Evolutionary conservation across 257 asterid species (phyloP).

Genomic region (Fraxinus americana): DNA sequence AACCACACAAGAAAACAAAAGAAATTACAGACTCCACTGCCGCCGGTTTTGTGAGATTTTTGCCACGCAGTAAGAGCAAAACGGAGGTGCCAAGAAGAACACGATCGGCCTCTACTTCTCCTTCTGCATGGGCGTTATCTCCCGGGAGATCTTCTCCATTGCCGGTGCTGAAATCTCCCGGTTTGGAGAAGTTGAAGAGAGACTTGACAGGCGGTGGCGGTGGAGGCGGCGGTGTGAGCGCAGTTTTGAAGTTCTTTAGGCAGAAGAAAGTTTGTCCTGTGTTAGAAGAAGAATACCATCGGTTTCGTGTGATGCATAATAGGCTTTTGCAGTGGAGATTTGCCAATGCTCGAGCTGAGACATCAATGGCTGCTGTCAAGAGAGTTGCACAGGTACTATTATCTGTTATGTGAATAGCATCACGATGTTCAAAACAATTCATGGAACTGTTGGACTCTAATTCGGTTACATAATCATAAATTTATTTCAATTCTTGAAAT

Average conservation of each 20-base stretch:
- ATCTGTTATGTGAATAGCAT: neutral
- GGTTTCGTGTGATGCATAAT: conserved; percentile 54
- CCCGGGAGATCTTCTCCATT: conserved; percentile 53
- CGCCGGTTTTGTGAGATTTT: conserved; percentile 34
- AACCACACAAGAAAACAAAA: conserved; percentile 31
- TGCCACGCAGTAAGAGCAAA: conserved; percentile 39
- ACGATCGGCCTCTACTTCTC: conserved; percentile 55
- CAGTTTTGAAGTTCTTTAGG: conserved; percentile 57
- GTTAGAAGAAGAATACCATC: conserved; percentile 64
- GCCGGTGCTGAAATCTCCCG: conserved; percentile 39
- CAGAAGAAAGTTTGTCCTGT: conserved; percentile 52
- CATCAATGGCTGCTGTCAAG: conserved; percentile 47
- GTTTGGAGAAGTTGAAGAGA: conserved; percentile 28
- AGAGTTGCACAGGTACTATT: conserved; percentile 51
- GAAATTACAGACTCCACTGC: neutral
- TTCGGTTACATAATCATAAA: too few relatives aligned
- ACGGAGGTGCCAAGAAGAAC: conserved; percentile 45
- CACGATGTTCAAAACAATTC: too few relatives aligned
- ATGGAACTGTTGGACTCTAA: too few relatives aligned
- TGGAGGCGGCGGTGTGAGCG: conserved; percentile 31
- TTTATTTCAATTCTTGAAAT: too few relatives aligned
- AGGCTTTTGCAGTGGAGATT: conserved; percentile 82
- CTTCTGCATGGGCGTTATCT: conserved; percentile 88
- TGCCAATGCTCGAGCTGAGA: conserved; percentile 67
- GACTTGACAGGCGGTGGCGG: conserved; percentile 32